Conservation (phyloP, 1,139 yeast genomes). For the Blastobotrys elegans region DNA sequence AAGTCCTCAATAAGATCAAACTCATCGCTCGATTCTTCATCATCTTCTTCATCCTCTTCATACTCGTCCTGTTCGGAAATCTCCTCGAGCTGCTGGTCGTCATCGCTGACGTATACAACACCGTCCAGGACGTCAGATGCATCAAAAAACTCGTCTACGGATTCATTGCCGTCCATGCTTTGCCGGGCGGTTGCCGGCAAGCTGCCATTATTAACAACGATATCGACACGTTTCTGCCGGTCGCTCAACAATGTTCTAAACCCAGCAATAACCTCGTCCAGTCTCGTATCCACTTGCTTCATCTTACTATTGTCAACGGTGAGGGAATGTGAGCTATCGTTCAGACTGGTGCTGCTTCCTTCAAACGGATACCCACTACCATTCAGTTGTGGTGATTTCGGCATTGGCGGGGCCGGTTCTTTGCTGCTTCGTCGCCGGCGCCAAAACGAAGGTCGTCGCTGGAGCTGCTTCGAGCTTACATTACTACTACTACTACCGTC, state of each 20-base stretch:
- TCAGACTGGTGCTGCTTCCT: neutral
- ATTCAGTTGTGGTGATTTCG: conserved; percentile 1
- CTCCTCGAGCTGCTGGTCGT: conserved; percentile 27
- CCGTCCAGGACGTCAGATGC: conserved; percentile 52
- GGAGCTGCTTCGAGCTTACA: conserved; percentile 9
- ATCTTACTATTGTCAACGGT: neutral
- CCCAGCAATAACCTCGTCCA: conserved; percentile 12
- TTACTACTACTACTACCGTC: neutral
- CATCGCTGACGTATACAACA: conserved; percentile 24
- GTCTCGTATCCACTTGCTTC: neutral
- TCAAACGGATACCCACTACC: neutral
- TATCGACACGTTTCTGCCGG: neutral
- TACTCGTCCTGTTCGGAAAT: conserved; percentile 25
- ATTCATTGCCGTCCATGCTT: conserved; percentile 12
- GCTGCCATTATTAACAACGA: neutral
- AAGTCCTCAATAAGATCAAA: conserved; percentile 9
- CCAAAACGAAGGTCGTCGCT: conserved; percentile 24
- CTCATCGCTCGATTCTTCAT: conserved; percentile 21
- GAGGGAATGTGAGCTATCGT: neutral
- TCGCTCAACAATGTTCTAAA: conserved; percentile 9
- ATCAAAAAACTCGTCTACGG: conserved; percentile 52
- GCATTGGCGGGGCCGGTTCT: too few relatives aligned
- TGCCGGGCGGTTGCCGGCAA: conserved; percentile 9
- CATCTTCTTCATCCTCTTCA: conserved; percentile 22
- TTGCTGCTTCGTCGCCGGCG: conserved; percentile 13